Percentiles rank a stretch among this genome's conserved stretches.
Evolutionary conservation across 2,329 filamentous ascomycete genomes (phyloP).

Genomic region (Colletotrichum tropicale): DNA sequence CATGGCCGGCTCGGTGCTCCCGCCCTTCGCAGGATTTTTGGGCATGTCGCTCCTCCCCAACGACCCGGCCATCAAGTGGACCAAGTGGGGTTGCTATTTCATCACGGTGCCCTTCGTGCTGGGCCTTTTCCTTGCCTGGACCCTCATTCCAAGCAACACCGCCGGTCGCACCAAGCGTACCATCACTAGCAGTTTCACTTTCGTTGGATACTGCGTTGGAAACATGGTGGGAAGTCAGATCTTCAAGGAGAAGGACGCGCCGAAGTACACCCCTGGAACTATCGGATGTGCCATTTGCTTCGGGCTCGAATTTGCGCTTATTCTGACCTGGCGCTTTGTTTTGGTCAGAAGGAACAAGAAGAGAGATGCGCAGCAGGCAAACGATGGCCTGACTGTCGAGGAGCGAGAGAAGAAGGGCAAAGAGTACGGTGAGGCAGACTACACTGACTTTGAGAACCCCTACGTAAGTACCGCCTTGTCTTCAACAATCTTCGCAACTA

Average conservation of each 20-base stretch:
- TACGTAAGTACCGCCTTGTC: conserved; percentile 27
- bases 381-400: conserved; percentile 36
- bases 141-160: conserved; percentile 45
- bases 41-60: conserved; percentile 38
- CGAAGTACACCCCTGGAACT: conserved; percentile 48
- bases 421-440: conserved; percentile 38
- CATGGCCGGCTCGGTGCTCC: conserved; percentile 39
- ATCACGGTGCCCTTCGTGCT: conserved; percentile 36
- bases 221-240: conserved; percentile 53
- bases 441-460: conserved; percentile 40
- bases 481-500: not conserved
- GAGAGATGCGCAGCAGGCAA: conserved; percentile 30
- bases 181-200: conserved; percentile 47
- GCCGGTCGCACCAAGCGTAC: conserved; percentile 52
- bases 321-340: conserved; percentile 41
- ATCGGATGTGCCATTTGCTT: conserved; percentile 42
- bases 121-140: conserved; percentile 15
- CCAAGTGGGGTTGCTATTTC: conserved; percentile 40
- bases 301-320: conserved; percentile 38
- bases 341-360: conserved; percentile 44
- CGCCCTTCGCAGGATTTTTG: conserved; percentile 38
- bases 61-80: conserved; percentile 37
- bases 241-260: conserved; percentile 46
- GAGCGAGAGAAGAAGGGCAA: conserved; percentile 34
- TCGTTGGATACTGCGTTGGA: conserved; percentile 50